Base-by-base conservation (phyloP, 1,284 basidiomycete genomes). In the Peniophora sp. region DNA sequence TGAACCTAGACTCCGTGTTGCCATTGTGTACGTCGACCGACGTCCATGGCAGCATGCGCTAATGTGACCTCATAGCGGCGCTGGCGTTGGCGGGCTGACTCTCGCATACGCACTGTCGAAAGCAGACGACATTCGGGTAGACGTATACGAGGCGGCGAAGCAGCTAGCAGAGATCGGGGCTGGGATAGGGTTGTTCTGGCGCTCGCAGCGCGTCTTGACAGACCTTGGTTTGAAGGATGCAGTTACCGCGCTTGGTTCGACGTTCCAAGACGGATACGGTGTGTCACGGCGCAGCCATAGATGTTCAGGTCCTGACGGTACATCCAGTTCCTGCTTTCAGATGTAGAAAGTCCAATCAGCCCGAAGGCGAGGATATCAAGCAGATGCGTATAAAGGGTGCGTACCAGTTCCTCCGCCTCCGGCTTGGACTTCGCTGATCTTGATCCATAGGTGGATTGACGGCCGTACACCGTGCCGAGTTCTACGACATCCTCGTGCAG, bases 381-480 rank as follows among this genome's bases (percentile, higher is more conserved):
- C 17, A 51, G 55, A 17, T 61, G 63, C 0, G 64, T 65, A 52
- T 65, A 67, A 68, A 47, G 20, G 62, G 50, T 34, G 34, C 18
- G 15, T 32, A 15, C 15, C 37, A 14, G 8, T 2, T 23, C 27
- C 3, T n/a, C 10, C 8, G 27, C 14, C n/a, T 35, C 23, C 24
- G 17, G 39, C 36, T 24, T 20, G 34, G 11, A 27, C 24, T 6
- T 35, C 2, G 37, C 10, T 42, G 24, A 22, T 22, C 15, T 5
- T 41, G 8, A 17, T 20, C 6, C 12, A 34, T 37, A 75, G 75
- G 72, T 47, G 68, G 68, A 47, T 48, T 69, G 48, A 64, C 70
- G 53, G 62, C 55, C 46, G 62, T 73, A 52, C 75, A 75, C 56
- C 71, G 75, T 24, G 66, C 70, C 9, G 71, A 74, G 52, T 70